A percentile compares a stretch with the other conserved stretches of the same genome.
Conservation (phyloP, 2,329 filamentous ascomycete genomes). For the Thelonectria blattea region DNA sequence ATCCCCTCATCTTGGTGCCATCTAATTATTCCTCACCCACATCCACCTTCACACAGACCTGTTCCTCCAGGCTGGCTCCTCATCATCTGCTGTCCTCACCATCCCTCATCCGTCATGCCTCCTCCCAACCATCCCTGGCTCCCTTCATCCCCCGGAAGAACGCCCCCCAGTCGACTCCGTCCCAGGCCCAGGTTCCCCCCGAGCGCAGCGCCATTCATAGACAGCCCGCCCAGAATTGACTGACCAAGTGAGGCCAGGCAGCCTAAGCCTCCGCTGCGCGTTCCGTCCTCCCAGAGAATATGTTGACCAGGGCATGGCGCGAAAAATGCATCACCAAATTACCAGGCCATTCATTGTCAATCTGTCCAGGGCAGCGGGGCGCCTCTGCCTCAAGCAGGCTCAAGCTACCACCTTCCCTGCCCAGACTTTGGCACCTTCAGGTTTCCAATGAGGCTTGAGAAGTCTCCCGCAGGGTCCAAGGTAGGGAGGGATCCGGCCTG, state of each 20-base stretch:
- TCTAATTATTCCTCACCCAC: not conserved
- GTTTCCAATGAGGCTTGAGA: conserved; percentile 4
- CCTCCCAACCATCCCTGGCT: not conserved
- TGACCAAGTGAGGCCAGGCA: conserved; percentile 2
- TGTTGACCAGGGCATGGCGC: conserved; percentile 6
- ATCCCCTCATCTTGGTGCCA: conserved; percentile 5
- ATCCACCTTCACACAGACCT: not conserved
- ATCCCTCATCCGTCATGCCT: conserved; percentile 11
- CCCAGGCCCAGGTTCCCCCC: conserved; percentile 12
- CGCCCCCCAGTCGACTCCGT: conserved; percentile 1
- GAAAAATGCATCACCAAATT: conserved; percentile 17
- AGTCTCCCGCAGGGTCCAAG: not conserved
- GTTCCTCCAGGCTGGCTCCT: not conserved
- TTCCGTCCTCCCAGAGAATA: conserved; percentile 2
- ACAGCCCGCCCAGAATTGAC: conserved; percentile 1
- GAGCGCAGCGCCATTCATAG: conserved; percentile 6
- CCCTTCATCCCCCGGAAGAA: not conserved
- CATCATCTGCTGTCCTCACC: not conserved
- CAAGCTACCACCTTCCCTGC: conserved; percentile 1
- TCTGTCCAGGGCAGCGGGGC: conserved; percentile 1
- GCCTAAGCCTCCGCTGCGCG: conserved; percentile 6
- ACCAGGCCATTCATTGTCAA: not conserved
- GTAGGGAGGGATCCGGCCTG: conserved; percentile 11
- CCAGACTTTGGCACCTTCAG: conserved; percentile 16
- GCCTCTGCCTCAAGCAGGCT: conserved; percentile 1